Percentiles rank a stretch among this genome's conserved stretches.
Conservation (phyloP, 176 grass and related monocot genomes). For the Hsuehochloa calcarea region DNA sequence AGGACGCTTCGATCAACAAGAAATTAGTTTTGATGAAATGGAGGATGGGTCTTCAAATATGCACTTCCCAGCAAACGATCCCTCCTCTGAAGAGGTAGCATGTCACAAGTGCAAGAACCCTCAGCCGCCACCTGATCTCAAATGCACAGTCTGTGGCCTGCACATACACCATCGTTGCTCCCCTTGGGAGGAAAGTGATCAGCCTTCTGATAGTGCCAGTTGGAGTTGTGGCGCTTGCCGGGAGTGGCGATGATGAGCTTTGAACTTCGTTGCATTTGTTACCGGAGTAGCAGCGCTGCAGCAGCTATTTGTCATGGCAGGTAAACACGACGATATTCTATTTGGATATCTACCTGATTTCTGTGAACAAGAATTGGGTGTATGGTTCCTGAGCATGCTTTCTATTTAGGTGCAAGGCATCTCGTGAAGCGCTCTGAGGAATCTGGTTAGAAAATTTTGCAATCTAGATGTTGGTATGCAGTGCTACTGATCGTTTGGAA, state of each 20-base stretch:
- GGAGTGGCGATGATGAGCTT: slow-evolving; percentile 46
- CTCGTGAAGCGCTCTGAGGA: background rate
- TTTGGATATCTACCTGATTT: background rate
- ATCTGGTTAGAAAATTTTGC: background rate
- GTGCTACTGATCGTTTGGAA: background rate
- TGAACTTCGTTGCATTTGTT: slow-evolving; percentile 13
- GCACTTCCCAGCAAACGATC: slow-evolving; percentile 14
- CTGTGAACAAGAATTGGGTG: background rate
- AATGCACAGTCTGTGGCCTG: slow-evolving; percentile 56
- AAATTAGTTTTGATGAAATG: slow-evolving; percentile 44
- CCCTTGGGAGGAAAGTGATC: slow-evolving; percentile 51
- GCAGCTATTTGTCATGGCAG: slow-evolving; percentile 11
- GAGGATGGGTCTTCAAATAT: slow-evolving; percentile 36
- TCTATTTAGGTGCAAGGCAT: slow-evolving; percentile 22
- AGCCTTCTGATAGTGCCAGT: slow-evolving; percentile 16
- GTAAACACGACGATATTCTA: slow-evolving; percentile 14
- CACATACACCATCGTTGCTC: slow-evolving; percentile 59
- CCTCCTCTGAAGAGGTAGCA: slow-evolving; percentile 8
- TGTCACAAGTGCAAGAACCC: slow-evolving; percentile 57
- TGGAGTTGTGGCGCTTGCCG: slow-evolving; percentile 77
- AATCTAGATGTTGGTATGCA: slow-evolving; percentile 1
- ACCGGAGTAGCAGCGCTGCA: background rate
- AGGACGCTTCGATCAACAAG: slow-evolving; percentile 36
- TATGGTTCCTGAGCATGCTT: slow-evolving; percentile 18
- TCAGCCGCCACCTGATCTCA: slow-evolving; percentile 55